Base-by-base conservation (phyloP, 192 early-diverging fungal genomes). In the Physocladia obscura region DNA sequence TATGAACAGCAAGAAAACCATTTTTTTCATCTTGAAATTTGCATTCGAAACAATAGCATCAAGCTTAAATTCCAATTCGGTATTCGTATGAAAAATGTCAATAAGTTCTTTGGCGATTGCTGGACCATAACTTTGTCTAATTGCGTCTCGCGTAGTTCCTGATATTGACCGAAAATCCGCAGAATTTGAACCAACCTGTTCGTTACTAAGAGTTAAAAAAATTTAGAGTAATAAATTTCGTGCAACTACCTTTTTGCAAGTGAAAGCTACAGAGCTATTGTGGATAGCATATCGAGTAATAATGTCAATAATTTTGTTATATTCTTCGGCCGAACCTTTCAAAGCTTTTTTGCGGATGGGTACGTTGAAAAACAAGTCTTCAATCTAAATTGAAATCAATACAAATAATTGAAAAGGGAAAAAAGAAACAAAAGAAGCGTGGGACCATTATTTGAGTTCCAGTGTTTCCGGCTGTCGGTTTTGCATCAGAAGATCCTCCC, bases 291-390 rank as follows among this genome's bases (percentile, higher is more conserved):
- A 99, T n/a, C 88, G 77, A 47, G 87, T 89, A 22, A 97, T 88
- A 32, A 99, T 85, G 62, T 97, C 93, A 51, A 96, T 69, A 57
- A 98, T 93, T 39, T 89, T 79, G 69, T 88, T 90, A 71, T 99
- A 98, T 68, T 97, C 95, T 21, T 98, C 95, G 13, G 79, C 86
- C 0, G 87, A 68, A 67, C 90, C 94, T 57, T 90, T 93, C 26
- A 97, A 75, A 4, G 97, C 95, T 36, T 88, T 91, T 49, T 84
- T 82, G 24, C 97, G 89, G 5, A 89, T 93, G 27, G 90, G 87
- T 2, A 94, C 87, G 74, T 97, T 99, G 78, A 91, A 98, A 74
- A 99, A 99, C 57, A 99, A 71, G 68, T 98, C 95, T 74, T 99
- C 95, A 15, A 88, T 89, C 90, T 92, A 49, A 17, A 31, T 56